These are phyloP conservation scores for Mortierella sp. DNA, from an alignment of 371 early-diverging fungal genomes.

Conservation along the genomic window DNA sequence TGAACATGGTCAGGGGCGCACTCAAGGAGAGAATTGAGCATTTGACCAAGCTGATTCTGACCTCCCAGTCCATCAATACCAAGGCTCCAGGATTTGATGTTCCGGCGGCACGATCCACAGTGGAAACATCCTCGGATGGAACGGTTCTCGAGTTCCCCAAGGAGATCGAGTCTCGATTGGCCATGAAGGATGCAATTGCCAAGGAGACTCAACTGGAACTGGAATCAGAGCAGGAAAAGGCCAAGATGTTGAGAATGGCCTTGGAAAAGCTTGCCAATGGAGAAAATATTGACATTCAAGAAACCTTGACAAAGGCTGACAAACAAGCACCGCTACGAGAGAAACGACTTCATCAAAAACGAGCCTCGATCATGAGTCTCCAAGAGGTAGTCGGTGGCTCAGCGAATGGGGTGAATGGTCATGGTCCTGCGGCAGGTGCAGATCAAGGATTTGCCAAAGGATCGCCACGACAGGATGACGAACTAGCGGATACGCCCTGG, in stretches of 20 bases:
- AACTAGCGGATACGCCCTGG: slow-evolving; percentile 44
- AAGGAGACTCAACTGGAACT: slow-evolving; percentile 40
- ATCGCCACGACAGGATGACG: slow-evolving; percentile 24
- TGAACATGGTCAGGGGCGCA: slow-evolving; percentile 76
- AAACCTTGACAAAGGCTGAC: slow-evolving; percentile 15
- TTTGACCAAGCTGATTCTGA: slow-evolving; percentile 84
- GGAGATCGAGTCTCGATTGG: slow-evolving; percentile 44
- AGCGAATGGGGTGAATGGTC: too few relatives aligned
- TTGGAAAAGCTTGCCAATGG: slow-evolving; percentile 39
- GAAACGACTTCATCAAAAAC: slow-evolving; percentile 37
- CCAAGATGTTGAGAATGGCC: slow-evolving; percentile 31
- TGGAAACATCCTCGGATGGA: slow-evolving; percentile 47
- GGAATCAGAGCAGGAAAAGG: slow-evolving; percentile 42
- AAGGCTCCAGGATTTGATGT: slow-evolving; percentile 12
- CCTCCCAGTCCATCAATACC: slow-evolving; percentile 63
- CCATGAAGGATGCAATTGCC: slow-evolving; percentile 47
- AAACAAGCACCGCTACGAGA: slow-evolving; percentile 19
- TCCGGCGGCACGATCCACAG: slow-evolving; percentile 21
- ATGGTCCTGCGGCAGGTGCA: too few relatives aligned
- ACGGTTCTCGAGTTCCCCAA: slow-evolving; percentile 49
- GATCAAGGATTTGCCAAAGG: too few relatives aligned
- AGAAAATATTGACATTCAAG: slow-evolving; percentile 20
- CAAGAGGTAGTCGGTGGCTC: too few relatives aligned
- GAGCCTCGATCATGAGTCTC: slow-evolving; percentile 38
- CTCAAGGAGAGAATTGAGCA: slow-evolving; percentile 87